These are phyloP conservation scores for Chlorella sorokiniana DNA, from an alignment of 139 green algal genomes.

Conservation along the genomic window DNA sequence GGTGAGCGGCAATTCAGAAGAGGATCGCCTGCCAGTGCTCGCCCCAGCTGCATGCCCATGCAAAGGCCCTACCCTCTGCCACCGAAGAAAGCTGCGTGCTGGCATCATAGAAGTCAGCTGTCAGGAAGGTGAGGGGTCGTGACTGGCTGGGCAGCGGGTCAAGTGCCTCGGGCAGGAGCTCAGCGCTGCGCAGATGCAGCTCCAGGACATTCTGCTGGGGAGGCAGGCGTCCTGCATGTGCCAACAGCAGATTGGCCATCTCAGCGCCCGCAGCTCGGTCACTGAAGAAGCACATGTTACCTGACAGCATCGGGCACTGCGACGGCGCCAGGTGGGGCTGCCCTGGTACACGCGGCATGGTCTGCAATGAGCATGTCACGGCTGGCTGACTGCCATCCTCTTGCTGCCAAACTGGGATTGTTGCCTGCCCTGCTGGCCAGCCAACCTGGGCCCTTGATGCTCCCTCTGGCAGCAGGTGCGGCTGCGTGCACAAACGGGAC, in stretches of 20 bases:
- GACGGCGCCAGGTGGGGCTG: too few relatives aligned
- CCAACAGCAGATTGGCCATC: background rate
- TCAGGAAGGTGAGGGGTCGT: slow-evolving; percentile 5
- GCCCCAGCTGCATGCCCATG: background rate
- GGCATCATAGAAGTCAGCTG: background rate
- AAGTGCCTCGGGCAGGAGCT: background rate
- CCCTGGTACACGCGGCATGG: too few relatives aligned
- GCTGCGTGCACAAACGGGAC: background rate
- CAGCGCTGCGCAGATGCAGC: slow-evolving; percentile 22
- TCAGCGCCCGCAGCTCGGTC: too few relatives aligned
- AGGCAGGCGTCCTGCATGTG: background rate
- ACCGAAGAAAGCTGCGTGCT: slow-evolving; percentile 4
- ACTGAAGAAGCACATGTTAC: too few relatives aligned
- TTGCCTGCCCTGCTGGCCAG: too few relatives aligned
- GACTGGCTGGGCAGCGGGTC: background rate
- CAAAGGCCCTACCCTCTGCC: background rate
- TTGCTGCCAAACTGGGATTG: too few relatives aligned
- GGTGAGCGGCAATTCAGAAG: too few relatives aligned
- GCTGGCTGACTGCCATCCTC: too few relatives aligned
- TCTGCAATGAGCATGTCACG: too few relatives aligned
- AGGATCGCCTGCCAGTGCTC: background rate
- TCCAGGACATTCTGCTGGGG: slow-evolving; percentile 19
- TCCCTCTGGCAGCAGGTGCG: background rate
- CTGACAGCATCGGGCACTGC: too few relatives aligned
- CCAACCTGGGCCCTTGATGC: too few relatives aligned